These are phyloP conservation scores for Aspergillus phoenicis DNA, from an alignment of 2,329 filamentous ascomycete species.

Conservation along the genomic window DNA sequence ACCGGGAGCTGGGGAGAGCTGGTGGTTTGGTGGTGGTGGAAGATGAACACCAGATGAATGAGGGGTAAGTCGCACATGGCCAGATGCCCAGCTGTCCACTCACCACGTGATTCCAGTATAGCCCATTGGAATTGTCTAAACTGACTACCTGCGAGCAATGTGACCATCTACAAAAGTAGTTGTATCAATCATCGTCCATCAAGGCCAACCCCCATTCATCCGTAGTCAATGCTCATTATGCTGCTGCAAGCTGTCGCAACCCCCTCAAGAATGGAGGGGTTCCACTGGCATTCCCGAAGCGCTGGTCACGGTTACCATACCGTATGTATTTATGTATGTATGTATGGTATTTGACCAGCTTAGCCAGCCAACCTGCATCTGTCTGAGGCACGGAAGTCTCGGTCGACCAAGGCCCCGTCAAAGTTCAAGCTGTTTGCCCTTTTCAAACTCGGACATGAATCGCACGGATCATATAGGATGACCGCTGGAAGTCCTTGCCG, in stretches of 20 bases:
- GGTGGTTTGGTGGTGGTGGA: conserved; percentile 2
- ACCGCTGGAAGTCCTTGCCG: neutral
- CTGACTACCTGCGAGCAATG: neutral
- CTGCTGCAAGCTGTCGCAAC: conserved; percentile 22
- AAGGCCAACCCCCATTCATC: neutral
- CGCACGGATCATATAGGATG: neutral
- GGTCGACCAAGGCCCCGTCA: neutral
- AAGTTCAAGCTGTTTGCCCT: neutral
- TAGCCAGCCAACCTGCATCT: neutral
- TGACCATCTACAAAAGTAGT: neutral
- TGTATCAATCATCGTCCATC: neutral
- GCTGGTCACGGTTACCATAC: conserved; percentile 14
- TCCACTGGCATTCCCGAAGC: conserved; percentile 22
- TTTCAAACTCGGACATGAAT: neutral
- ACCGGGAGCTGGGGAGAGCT: conserved; percentile 25
- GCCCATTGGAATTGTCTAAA: neutral
- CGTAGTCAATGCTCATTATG: conserved; percentile 10
- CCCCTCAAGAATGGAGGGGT: conserved; percentile 15
- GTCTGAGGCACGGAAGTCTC: neutral
- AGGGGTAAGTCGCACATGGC: conserved; percentile 18
- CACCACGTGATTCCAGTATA: conserved; percentile 1
- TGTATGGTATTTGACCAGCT: conserved; percentile 11
- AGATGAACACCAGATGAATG: neutral
- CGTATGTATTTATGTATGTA: neutral
- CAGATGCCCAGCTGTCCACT: conserved; percentile 2